Base-by-base conservation (phyloP, 306 rosid genomes). In the Castanopsis chinensis region DNA sequence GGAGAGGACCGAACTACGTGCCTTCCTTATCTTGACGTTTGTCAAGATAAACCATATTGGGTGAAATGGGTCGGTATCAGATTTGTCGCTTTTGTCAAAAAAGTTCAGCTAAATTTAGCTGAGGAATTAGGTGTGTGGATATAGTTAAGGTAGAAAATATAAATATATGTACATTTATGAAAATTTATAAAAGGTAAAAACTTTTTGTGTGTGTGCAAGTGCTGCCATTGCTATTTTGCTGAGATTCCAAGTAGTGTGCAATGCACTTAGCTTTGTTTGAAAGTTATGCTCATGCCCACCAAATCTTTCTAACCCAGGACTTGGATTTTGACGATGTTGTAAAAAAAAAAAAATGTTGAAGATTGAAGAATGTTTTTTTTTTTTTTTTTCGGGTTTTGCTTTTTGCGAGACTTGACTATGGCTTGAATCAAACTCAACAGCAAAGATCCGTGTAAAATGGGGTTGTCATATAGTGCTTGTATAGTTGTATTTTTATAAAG, bases 21-120 rank as follows among this genome's bases (percentile, higher is more conserved):
- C 41, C 65, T 5, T 73, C 75, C 35, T 23, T 23, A 17, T 49
- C 55, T 19, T 15, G 69, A 67, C 76, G 75, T 56, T 63, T 53
- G 13, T 6, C 51, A 53, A 70, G 80, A 79, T 37, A 77, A 77
- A 67, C 51, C 5, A 52, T 14, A 72, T 58, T 56, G 1, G 82
- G 74, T 77, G 75, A 84, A 57, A 73, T 56, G 77, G 86, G 80
- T 70, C 77, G 52, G 63, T 37, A 76, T 82, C 68, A 45, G 80
- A 32, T 45, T 80, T 64, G 76, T 77, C 71, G 68, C 72, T 56
- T 82, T 23, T 25, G 68, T 73, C 37, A 71, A 54, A 65, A 61
- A 30, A 2, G 37, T 28, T 18, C 58, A 71, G 75, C 64, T 33
- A 69, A 64, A n/a, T 18, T 49, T 21, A 54, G 77, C 57, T 77